Evolutionary conservation across 2,329 filamentous ascomycete species (phyloP).

Genomic region (Blumeria graminis): DNA sequence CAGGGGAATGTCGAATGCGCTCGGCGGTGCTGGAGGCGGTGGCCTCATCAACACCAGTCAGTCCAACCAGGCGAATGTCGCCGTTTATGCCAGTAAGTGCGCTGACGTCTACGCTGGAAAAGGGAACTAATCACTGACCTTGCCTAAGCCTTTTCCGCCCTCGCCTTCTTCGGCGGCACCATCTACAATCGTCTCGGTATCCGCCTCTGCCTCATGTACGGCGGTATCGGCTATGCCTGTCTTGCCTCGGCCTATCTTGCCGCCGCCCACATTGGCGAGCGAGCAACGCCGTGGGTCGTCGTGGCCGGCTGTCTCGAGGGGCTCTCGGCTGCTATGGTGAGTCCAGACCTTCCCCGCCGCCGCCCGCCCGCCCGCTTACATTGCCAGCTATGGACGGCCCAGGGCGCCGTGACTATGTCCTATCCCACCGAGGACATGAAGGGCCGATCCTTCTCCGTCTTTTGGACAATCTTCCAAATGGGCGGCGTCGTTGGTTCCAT

Average conservation of each 20-base stretch:
- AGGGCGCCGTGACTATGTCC: constrained; percentile 73
- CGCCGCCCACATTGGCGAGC: constrained; percentile 42
- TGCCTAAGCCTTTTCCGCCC: constrained; percentile 26
- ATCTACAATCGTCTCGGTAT: constrained; percentile 57
- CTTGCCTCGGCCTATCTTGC: constrained; percentile 47
- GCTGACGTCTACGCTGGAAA: too few species aligned
- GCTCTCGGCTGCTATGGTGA: constrained; percentile 43
- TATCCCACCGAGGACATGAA: constrained; percentile 65
- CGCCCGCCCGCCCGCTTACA: not conserved
- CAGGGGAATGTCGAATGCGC: constrained; percentile 43
- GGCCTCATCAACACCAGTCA: constrained; percentile 25
- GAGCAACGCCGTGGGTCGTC: constrained; percentile 37
- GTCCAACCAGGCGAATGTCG: constrained; percentile 3
- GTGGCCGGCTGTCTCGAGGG: constrained; percentile 57
- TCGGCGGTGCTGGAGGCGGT: constrained; percentile 39
- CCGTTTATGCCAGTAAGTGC: constrained; percentile 3
- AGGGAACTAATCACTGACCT: too few species aligned
- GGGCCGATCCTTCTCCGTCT: constrained; percentile 71
- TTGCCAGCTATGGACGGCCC: constrained; percentile 43
- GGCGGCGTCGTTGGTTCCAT: constrained; percentile 61
- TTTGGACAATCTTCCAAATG: constrained; percentile 90
- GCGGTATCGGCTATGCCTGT: constrained; percentile 53
- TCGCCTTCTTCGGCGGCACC: constrained; percentile 50
- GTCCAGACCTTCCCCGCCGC: not conserved
- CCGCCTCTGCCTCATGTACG: constrained; percentile 40